Evolutionary conservation across 1,284 basidiomycete genomes (phyloP).

Genomic region (Peniophora sp.): DNA sequence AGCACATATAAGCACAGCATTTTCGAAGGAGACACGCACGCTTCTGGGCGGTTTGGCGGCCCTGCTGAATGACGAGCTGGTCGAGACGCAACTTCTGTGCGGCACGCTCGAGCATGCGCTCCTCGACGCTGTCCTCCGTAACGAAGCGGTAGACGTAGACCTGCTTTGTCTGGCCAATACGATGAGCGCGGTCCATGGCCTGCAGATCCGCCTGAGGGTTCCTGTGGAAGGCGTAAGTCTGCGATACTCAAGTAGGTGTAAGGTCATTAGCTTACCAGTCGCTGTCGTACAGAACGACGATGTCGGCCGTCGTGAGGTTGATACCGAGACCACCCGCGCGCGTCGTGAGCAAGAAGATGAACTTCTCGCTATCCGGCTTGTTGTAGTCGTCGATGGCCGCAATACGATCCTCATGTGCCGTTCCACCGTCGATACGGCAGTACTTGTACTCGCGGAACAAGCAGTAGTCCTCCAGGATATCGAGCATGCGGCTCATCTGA

Average conservation of each 20-base stretch:
- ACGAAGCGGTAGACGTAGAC: constrained; percentile 98
- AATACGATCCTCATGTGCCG: constrained; percentile 95
- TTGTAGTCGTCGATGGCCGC: constrained; percentile 97
- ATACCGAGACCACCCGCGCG: constrained; percentile 98
- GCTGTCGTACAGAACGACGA: constrained; percentile 96
- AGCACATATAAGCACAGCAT: background rate
- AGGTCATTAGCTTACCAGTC: constrained; percentile 72
- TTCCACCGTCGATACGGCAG: constrained; percentile 94
- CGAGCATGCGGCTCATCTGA: constrained; percentile 91
- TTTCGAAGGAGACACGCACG: constrained; percentile 24
- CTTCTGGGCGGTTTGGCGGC: constrained; percentile 68
- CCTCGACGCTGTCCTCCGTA: constrained; percentile 95
- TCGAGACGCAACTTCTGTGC: constrained; percentile 96
- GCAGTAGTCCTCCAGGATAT: constrained; percentile 98
- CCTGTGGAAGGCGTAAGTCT: constrained; percentile 47
- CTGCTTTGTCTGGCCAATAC: constrained; percentile 98
- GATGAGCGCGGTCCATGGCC: constrained; percentile 98
- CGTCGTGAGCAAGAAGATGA: constrained; percentile 95
- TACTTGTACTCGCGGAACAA: constrained; percentile 90
- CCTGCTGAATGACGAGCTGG: constrained; percentile 97
- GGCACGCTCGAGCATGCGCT: constrained; percentile 93
- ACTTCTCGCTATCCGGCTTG: constrained; percentile 90
- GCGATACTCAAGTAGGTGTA: too few species aligned
- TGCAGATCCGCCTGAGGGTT: constrained; percentile 99
- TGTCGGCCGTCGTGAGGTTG: constrained; percentile 92